Percentiles rank a stretch among this genome's conserved stretches.
phyloP scores from a whole-genome alignment of 805 yeast genomes.

The Starmerella khaoyaiensis region DNA sequence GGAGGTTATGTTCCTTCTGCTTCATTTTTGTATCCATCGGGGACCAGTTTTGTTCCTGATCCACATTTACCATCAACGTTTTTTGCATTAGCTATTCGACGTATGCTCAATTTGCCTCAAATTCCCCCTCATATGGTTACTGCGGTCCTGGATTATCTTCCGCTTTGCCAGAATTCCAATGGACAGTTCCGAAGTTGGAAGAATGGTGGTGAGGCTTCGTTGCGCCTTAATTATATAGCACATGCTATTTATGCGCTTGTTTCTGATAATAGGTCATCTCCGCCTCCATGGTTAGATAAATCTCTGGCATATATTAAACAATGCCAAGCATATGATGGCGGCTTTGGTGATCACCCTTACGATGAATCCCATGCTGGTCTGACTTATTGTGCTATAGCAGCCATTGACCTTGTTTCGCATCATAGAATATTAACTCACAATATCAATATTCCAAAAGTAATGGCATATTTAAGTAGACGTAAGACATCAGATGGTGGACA shows the following conservation, averaged over 20 bases:
- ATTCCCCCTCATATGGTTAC: background rate
- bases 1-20: constrained; percentile 12
- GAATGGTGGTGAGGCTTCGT: constrained; percentile 46
- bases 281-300: constrained; percentile 31
- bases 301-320: constrained; percentile 33
- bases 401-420: constrained; percentile 39
- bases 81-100: constrained; percentile 46
- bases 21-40: constrained; percentile 3
- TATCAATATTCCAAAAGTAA: background rate
- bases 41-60: background rate
- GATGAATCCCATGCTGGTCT: constrained; percentile 76
- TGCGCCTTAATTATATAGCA: constrained; percentile 66
- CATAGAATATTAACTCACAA: background rate
- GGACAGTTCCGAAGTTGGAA: constrained; percentile 39
- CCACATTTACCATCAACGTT: constrained; percentile 40
- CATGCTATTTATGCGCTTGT: constrained; percentile 33
- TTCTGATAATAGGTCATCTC: background rate
- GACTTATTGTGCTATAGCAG: constrained; percentile 69
- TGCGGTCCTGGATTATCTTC: constrained; percentile 42
- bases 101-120: constrained; percentile 23
- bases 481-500: constrained; percentile 45
- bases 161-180: constrained; percentile 43
- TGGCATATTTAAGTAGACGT: constrained; percentile 7
- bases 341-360: constrained; percentile 40
- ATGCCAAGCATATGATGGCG: constrained; percentile 46